A percentile compares a stretch with the other conserved stretches of the same genome.
Conservation (phyloP, 257 asterid species). For the Leonotis leonurus region DNA sequence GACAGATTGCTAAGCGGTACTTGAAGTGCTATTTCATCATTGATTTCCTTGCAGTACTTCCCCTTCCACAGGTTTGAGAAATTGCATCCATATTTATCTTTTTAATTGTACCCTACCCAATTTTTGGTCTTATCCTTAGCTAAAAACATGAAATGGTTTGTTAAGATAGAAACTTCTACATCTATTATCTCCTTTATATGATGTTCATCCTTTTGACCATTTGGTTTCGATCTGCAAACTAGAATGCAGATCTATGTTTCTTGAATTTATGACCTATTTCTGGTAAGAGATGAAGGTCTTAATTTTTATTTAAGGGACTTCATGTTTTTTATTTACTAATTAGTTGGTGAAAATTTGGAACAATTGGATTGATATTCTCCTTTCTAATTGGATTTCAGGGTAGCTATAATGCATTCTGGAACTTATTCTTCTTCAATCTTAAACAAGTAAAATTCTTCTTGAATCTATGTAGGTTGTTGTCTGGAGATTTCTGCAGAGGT, state of each 20-base stretch:
- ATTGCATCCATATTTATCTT: background rate
- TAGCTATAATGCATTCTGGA: background rate
- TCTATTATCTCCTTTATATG: background rate
- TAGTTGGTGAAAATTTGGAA: background rate
- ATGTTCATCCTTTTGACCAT: background rate
- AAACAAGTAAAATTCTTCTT: slow-evolving; percentile 1
- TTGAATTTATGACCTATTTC: background rate
- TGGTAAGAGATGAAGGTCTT: background rate
- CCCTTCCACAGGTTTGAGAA: slow-evolving; percentile 85
- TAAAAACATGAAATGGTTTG: background rate
- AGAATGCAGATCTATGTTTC: background rate
- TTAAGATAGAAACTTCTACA: background rate
- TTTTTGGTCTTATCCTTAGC: slow-evolving; percentile 3
- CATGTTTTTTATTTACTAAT: background rate
- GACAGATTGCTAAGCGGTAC: slow-evolving; percentile 89
- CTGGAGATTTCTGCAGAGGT: slow-evolving; percentile 81
- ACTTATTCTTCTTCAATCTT: too few relatives aligned
- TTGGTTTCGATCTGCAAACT: background rate
- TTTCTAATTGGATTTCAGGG: background rate
- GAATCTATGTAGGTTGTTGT: slow-evolving; percentile 69
- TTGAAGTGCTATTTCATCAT: slow-evolving; percentile 73
- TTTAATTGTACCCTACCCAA: background rate
- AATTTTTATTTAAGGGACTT: background rate
- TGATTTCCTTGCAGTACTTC: slow-evolving; percentile 89
- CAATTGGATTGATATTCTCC: background rate